Evolutionary conservation across 176 grass and related monocot genomes (phyloP).

Genomic region (Oropetium thomaeum): DNA sequence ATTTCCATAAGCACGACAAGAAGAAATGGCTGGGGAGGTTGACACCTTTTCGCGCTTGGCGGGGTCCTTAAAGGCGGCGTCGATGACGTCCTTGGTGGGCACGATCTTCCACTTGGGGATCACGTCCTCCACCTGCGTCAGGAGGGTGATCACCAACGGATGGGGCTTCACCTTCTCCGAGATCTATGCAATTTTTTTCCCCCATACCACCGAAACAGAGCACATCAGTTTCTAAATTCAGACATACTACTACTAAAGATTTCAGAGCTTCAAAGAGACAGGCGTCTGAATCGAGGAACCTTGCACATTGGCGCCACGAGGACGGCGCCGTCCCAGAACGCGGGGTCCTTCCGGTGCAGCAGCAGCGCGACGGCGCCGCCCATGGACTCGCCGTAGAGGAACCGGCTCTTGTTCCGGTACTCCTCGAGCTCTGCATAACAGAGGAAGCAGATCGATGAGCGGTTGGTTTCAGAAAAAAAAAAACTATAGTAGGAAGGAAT

Average conservation of each 20-base stretch:
- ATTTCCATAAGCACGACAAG: neutral
- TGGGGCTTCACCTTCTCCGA: constrained; percentile 94
- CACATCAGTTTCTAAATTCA: neutral
- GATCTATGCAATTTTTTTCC: too few relatives aligned
- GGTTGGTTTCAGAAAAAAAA: neutral
- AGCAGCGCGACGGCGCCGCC: constrained; percentile 80
- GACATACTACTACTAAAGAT: neutral
- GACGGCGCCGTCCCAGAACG: constrained; percentile 81
- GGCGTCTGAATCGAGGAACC: constrained; percentile 23
- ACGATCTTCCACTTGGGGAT: constrained; percentile 98
- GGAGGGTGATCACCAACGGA: constrained; percentile 57
- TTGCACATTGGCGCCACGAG: constrained; percentile 96
- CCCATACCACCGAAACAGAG: neutral
- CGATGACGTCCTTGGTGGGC: constrained; percentile 82
- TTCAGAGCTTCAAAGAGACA: neutral
- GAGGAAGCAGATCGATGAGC: neutral
- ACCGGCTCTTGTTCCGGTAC: constrained; percentile 71
- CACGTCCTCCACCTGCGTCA: constrained; percentile 79
- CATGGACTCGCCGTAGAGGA: constrained; percentile 98
- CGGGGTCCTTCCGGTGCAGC: constrained; percentile 71
- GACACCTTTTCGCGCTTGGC: constrained; percentile 74
- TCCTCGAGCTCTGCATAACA: constrained; percentile 44
- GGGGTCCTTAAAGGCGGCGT: constrained; percentile 89
- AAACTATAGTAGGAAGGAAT: neutral
- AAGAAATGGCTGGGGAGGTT: neutral